Conservation (phyloP, 306 rosid species). For the Sicyos edulis region DNA sequence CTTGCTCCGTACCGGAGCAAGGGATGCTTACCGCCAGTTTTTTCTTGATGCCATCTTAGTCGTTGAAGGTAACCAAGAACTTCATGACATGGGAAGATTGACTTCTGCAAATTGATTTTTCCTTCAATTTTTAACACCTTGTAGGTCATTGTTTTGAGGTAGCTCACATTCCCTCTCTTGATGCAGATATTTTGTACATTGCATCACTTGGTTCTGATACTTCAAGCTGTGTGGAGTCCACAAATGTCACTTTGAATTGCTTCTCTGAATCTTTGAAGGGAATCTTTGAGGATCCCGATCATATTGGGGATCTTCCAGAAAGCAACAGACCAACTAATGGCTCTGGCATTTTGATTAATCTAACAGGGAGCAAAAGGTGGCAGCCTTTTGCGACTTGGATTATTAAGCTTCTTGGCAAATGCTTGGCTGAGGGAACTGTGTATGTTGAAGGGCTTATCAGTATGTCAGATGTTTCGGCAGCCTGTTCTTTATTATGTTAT, state of each 20-base stretch:
- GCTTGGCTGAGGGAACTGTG: slow-evolving; percentile 77
- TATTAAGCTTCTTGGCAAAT: slow-evolving; percentile 65
- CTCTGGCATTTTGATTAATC: slow-evolving; percentile 56
- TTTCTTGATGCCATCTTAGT: slow-evolving; percentile 59
- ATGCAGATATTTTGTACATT: slow-evolving; percentile 53
- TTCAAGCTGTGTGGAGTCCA: slow-evolving; percentile 31
- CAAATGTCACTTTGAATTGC: slow-evolving; percentile 50
- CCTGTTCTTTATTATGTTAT: slow-evolving; percentile 70
- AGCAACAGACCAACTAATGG: slow-evolving; percentile 51
- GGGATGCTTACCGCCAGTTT: slow-evolving; percentile 61
- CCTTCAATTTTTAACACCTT: not conserved
- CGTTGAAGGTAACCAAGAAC: slow-evolving; percentile 51
- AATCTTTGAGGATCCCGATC: slow-evolving; percentile 39
- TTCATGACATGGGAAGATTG: slow-evolving; percentile 1
- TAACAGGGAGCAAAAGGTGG: slow-evolving; percentile 57
- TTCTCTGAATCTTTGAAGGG: slow-evolving; percentile 48
- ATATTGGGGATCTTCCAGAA: slow-evolving; percentile 55
- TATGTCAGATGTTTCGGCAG: slow-evolving; percentile 55
- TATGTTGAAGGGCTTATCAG: slow-evolving; percentile 73
- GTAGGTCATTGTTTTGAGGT: not conserved
- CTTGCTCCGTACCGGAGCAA: slow-evolving; percentile 64
- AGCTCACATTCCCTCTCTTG: slow-evolving; percentile 17
- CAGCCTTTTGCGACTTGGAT: slow-evolving; percentile 78
- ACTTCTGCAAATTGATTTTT: not conserved
- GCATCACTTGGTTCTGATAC: slow-evolving; percentile 37